Evolutionary conservation across 2,329 filamentous ascomycete species (phyloP).

Genomic region (Talaromyces sp.): DNA sequence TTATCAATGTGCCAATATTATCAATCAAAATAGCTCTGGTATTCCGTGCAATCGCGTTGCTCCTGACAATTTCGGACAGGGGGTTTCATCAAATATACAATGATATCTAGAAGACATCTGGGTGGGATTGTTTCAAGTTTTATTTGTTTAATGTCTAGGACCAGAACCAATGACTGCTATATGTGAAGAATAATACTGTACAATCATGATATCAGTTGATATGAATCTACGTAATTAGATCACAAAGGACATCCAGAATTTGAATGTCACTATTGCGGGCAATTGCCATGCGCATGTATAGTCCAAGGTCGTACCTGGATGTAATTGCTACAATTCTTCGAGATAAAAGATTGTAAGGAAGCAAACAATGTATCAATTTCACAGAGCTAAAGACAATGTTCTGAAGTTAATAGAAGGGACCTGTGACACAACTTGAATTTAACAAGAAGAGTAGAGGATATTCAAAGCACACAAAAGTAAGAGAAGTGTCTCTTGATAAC

Average conservation of each 20-base stretch:
- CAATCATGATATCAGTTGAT: too few relatives aligned
- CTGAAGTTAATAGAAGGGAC: background rate
- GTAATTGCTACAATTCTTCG: background rate
- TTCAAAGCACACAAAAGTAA: background rate
- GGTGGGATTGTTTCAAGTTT: too few relatives aligned
- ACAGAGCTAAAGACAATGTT: background rate
- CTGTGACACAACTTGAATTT: background rate
- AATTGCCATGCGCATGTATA: too few relatives aligned
- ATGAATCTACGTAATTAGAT: too few relatives aligned
- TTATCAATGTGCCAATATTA: conserved; percentile 44
- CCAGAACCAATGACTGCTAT: too few relatives aligned
- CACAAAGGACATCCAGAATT: too few relatives aligned
- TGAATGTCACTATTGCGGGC: too few relatives aligned
- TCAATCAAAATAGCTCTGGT: conserved; percentile 21
- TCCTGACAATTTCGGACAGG: conserved; percentile 22
- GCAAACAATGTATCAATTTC: background rate
- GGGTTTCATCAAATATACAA: conserved; percentile 13
- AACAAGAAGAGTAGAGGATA: background rate
- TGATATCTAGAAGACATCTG: background rate
- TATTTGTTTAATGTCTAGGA: too few relatives aligned
- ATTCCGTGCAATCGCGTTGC: conserved; percentile 28
- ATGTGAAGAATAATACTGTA: too few relatives aligned
- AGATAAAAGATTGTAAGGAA: background rate
- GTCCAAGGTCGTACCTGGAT: background rate
- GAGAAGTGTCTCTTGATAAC: background rate